Base-by-base conservation (phyloP, 106 monocot species). In the Acorus gramineus region DNA sequence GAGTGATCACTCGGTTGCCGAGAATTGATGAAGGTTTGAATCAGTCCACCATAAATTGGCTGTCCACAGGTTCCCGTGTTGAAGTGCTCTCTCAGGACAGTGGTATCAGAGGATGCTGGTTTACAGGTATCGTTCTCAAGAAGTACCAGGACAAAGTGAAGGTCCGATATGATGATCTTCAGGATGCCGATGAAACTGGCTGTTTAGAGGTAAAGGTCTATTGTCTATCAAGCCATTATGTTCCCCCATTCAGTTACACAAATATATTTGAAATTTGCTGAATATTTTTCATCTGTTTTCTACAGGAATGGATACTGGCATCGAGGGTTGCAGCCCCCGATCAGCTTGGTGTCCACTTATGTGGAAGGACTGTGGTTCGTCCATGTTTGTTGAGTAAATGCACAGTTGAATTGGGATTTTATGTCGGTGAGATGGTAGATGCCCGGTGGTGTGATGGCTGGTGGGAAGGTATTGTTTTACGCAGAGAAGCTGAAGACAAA, bases 91-190 rank as follows among this genome's bases (percentile, higher is more conserved):
- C 73, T 14, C 90, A 95, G 60, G 95, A 95, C 53, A 90, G 90
- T 70, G 90, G 95, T 9, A 76, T 95, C 3, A 84, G 90, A 78
- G 95, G 95, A 5, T 95, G 95, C 28, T 95, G 95, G 95, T 95
- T 95, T 52, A 68, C 74, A 7, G 77, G 87, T 58, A 47, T 80
- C 9, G 68, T 95, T 78, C 58, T 95, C 42, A 85, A 80, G 64
- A 80, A 66, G 64, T 64, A 52, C 12, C 74, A 43, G 45, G 87
- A 90, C 62, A 86, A 69, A 61, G 57, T 95, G 54, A 95, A 85
- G 71, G 82, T 95, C 46, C 82, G 63, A 49, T 95, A 95, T 44
- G 58, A 49, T 45, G 95, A 95, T 75, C 63, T 95, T 42, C 79
- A 76, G 70, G 76, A 90, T 80, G 90, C 87, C 66, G 95, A 95